Evolutionary conservation across 1,284 basidiomycete species (phyloP).

Genomic region (Lentinula novae-zelandiae): DNA sequence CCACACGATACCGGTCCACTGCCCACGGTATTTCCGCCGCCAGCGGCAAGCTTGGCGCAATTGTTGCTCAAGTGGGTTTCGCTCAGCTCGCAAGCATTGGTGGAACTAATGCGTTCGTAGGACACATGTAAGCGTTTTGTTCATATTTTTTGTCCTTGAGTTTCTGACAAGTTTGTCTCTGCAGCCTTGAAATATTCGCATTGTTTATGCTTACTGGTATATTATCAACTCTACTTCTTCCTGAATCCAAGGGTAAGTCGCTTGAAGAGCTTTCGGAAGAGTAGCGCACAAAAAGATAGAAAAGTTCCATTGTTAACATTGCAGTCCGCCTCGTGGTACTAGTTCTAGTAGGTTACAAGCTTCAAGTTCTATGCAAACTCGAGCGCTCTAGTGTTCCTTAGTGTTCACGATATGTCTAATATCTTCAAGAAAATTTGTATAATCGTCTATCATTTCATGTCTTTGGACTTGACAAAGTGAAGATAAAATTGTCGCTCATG

Average conservation of each 20-base stretch:
- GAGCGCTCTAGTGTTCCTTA: too few relatives aligned
- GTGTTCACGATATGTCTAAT: too few relatives aligned
- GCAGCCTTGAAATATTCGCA: conserved; percentile 65
- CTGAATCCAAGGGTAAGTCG: conserved; percentile 68
- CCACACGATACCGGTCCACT: conserved; percentile 82
- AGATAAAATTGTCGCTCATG: too few relatives aligned
- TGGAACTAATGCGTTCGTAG: conserved; percentile 55
- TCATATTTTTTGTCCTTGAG: conserved; percentile 1
- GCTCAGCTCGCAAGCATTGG: conserved; percentile 66
- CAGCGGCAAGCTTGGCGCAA: conserved; percentile 80
- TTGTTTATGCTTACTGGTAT: conserved; percentile 82
- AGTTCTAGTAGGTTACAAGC: too few relatives aligned
- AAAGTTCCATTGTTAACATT: too few relatives aligned
- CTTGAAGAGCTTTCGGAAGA: conserved; percentile 49
- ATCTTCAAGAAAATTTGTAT: too few relatives aligned
- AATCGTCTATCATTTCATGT: too few relatives aligned
- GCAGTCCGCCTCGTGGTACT: too few relatives aligned
- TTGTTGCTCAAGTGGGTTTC: conserved; percentile 81
- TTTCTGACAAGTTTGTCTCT: background rate
- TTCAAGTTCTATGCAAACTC: too few relatives aligned
- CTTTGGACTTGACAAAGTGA: too few relatives aligned
- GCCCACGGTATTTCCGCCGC: conserved; percentile 85
- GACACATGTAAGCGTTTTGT: conserved; percentile 46
- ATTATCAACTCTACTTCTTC: conserved; percentile 70
- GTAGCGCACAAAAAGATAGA: background rate